Conservation (phyloP, 2,329 filamentous ascomycete species). For the Alternaria sp. region DNA sequence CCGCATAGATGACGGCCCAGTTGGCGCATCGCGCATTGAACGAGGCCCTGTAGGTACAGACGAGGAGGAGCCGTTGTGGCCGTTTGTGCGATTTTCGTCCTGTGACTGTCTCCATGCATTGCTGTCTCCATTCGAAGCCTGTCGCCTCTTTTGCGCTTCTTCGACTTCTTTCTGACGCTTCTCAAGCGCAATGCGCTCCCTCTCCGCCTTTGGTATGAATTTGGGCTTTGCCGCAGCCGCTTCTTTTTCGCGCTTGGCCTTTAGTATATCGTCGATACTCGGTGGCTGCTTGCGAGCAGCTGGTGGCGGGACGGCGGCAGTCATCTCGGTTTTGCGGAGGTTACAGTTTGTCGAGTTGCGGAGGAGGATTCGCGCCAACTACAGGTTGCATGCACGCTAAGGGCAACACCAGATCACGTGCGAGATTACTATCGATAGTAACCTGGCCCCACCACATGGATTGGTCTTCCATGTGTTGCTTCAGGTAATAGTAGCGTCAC, state of each 20-base stretch:
- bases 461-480: neutral
- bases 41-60: conserved; percentile 75
- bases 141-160: conserved; percentile 62
- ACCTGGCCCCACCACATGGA: conserved; percentile 2
- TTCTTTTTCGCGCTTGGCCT: conserved; percentile 85
- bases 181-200: conserved; percentile 80
- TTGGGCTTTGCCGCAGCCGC: conserved; percentile 86
- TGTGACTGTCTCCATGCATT: conserved; percentile 13
- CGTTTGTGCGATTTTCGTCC: conserved; percentile 18
- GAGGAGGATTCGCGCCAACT: conserved; percentile 9
- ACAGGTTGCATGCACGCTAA: conserved; percentile 21
- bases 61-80: conserved; percentile 26
- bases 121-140: conserved; percentile 47
- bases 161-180: conserved; percentile 77
- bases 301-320: conserved; percentile 20
- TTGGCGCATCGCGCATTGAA: conserved; percentile 70
- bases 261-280: conserved; percentile 84
- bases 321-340: conserved; percentile 5
- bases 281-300: conserved; percentile 64
- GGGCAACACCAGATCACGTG: conserved; percentile 32
- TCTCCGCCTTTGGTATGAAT: conserved; percentile 83
- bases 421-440: conserved; percentile 10
- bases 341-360: neutral
- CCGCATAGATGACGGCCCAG: conserved; percentile 75
- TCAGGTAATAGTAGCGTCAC: neutral